Conservation (phyloP, 768 basidiomycete species). For the Russula olivacea region DNA sequence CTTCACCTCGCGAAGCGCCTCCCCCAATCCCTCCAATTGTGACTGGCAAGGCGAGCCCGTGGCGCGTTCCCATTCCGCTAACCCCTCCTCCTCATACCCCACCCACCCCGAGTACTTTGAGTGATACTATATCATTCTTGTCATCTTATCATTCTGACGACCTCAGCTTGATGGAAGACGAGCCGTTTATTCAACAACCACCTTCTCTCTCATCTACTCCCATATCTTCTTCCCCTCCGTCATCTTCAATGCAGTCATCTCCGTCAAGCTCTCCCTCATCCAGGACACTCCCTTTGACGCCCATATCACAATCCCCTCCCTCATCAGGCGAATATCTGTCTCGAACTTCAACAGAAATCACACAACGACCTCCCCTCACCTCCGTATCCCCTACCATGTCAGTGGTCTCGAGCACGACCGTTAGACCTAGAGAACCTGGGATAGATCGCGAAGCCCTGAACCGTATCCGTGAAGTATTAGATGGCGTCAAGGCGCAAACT, state of each 20-base stretch:
- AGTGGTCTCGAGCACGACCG: conserved; percentile 35
- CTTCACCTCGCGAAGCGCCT: conserved; percentile 25
- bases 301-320: conserved; percentile 19
- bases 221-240: conserved; percentile 33
- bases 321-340: conserved; percentile 36
- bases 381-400: conserved; percentile 35
- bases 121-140: conserved; percentile 39
- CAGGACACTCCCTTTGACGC: conserved; percentile 10
- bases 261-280: conserved; percentile 19
- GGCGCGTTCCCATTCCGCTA: conserved; percentile 33
- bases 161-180: conserved; percentile 40
- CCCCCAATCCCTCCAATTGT: conserved; percentile 8
- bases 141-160: conserved; percentile 75
- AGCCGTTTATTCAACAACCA: conserved; percentile 27
- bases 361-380: conserved; percentile 20
- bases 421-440: conserved; percentile 27
- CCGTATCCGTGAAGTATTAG: conserved; percentile 48
- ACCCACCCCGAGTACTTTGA: conserved; percentile 37
- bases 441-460: conserved; percentile 37
- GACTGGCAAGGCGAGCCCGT: conserved; percentile 7
- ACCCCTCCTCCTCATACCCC: conserved; percentile 42
- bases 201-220: background rate
- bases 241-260: conserved; percentile 35
- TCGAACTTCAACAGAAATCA: conserved; percentile 30
- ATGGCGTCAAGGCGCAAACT: conserved; percentile 53